Base-by-base conservation (phyloP, 2,329 filamentous ascomycete genomes). In the Endocalyx cinctus region DNA sequence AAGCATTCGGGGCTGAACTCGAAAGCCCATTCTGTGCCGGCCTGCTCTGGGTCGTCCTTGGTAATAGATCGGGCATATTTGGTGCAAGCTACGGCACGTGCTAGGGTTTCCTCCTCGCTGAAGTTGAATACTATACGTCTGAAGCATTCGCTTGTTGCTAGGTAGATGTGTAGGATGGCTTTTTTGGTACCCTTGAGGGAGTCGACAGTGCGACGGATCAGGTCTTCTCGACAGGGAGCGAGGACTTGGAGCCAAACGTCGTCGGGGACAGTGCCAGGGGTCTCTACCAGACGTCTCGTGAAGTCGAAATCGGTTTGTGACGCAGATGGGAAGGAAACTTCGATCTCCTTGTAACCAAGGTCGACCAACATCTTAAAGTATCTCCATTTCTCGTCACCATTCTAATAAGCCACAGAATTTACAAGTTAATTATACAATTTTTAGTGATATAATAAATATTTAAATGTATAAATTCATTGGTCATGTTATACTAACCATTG, bases 261-360 rank as follows among this genome's bases (percentile, higher is more conserved):
- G 55, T 92, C 87, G 34, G 89, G 88, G 7, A 89, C 77, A 11
- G 79, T 74, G 25, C 85, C 87, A 10, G 86, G 85, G 2, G 87
- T 94, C 52, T 94, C 82, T 45, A 96, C 79, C 47, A 97, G 70
- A 53, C 82, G 79, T 47, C 87, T 76, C 25, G 88, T 95, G 57
- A 97, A 97, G 69, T 95, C 87, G 68, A 89, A 97, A 66, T 97
- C 92, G 54, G 85, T 95, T 58, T 94, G 84, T 25, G 88, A 95
- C 11, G 90, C 88, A 0, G 88, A 94, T 31, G 90, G 90, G 65
- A 95, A 97, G 5, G 89, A 92, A 14, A 96, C 84, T 59, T 97
- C 90, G 46, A 97, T 96, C 66, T 97, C 90, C 67, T 96, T 97
- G 74, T 94, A 97, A 50, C 92, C 90, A 31, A 96, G 74, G 41